phyloP scores from a whole-genome alignment of 495 filamentous ascomycete genomes.

The Saxophila tyrrhenica region DNA sequence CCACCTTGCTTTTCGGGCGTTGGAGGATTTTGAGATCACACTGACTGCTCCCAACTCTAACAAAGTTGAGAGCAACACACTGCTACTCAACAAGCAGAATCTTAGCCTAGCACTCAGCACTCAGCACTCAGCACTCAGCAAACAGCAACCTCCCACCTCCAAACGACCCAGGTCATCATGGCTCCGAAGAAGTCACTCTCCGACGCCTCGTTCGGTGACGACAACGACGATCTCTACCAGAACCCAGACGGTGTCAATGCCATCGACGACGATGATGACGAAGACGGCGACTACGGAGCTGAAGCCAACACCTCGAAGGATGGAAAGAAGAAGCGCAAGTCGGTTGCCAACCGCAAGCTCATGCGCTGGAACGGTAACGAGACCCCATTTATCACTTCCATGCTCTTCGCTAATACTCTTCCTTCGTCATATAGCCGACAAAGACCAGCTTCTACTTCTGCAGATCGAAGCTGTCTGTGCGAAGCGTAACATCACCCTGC shows the following conservation, averaged over 20 bases:
- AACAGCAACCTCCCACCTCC: background rate
- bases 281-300: constrained; percentile 1
- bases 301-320: background rate
- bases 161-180: background rate
- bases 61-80: no score
- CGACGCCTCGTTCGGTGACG: background rate
- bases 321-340: constrained; percentile 15
- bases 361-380: constrained; percentile 16
- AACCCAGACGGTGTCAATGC: no score
- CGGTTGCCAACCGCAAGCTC: constrained; percentile 12
- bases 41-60: no score
- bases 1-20: no score
- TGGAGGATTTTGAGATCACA: no score
- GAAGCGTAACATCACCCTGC: constrained; percentile 4
- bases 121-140: background rate
- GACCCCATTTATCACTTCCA: background rate
- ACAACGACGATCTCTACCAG: background rate
- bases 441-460: constrained; percentile 16
- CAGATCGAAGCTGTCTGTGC: constrained; percentile 10
- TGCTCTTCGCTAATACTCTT: constrained; percentile 5
- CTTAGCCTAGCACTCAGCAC: background rate
- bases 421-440: constrained; percentile 7
- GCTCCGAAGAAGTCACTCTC: no score
- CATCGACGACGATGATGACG: background rate
- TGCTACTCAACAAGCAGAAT: background rate